phyloP scores from a whole-genome alignment of 495 filamentous ascomycete genomes.

The Neurospora sp. region DNA sequence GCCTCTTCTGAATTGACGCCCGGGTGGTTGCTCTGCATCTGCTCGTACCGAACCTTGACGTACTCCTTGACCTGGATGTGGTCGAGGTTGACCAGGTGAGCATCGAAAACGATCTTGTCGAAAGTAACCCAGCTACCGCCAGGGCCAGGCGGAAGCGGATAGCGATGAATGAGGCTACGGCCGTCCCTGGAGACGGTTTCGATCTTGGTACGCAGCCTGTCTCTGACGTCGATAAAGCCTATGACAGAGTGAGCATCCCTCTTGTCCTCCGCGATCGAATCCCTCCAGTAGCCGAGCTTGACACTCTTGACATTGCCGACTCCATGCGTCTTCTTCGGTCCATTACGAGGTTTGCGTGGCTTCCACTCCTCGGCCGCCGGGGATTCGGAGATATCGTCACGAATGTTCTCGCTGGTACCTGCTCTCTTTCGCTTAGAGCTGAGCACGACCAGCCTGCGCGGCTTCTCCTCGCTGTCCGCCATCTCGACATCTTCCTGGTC shows the following conservation, averaged over 20 bases:
- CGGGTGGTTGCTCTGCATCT: constrained; percentile 12
- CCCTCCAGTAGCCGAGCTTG: constrained; percentile 43
- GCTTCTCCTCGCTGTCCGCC: constrained; percentile 25
- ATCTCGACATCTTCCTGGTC: constrained; percentile 27
- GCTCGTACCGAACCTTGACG: constrained; percentile 38
- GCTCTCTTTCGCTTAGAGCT: constrained; percentile 40
- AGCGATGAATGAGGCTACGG: constrained; percentile 24
- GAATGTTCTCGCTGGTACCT: constrained; percentile 29
- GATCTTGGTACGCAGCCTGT: constrained; percentile 42
- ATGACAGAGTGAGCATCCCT: constrained; percentile 39
- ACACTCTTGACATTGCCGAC: constrained; percentile 31
- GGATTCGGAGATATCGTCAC: constrained; percentile 22
- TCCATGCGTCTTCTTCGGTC: constrained; percentile 20
- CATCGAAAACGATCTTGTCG: constrained; percentile 39
- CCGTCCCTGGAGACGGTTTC: constrained; percentile 28
- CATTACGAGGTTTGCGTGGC: constrained; percentile 3
- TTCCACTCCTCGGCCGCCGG: constrained; percentile 15
- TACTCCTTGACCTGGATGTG: constrained; percentile 44
- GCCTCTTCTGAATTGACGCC: constrained; percentile 15
- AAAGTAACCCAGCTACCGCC: constrained; percentile 49
- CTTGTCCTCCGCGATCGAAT: constrained; percentile 31
- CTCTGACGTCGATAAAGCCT: constrained; percentile 44
- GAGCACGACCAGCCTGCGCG: constrained; percentile 11
- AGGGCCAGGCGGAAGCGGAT: constrained; percentile 38
- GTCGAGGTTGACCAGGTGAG: constrained; percentile 35